Base-by-base conservation (phyloP, 106 monocot species). In the Dioscorea alata region DNA sequence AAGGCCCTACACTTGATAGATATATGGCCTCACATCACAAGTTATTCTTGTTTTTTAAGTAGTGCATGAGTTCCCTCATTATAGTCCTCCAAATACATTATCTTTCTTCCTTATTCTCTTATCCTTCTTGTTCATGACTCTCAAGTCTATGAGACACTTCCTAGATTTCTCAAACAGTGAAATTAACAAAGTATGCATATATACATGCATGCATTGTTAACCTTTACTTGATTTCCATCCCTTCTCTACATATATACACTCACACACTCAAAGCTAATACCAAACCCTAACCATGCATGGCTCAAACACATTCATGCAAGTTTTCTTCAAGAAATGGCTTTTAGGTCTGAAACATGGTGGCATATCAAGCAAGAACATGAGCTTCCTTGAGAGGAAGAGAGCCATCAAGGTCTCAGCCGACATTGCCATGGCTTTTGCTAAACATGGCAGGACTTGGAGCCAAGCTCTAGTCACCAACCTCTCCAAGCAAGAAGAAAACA, bases 361-460 rank as follows among this genome's bases (percentile, higher is more conserved):
- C 23, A 49, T 61, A 8, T 59, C 72, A 15, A 73, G 76, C 16
- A 60, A 23, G 67, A 71, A 13, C 63, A 78, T 84, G 79, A 82
- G 63, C 25, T 14, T 85, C 50, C 32, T 35, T n/a, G 82, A 85
- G 69, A 80, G 85, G 76, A 87, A 83, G 80, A 78, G 54, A 15
- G 82, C 64, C 24, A 74, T 90, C 69, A 86, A 86, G 79, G 70
- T 70, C 78, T 67, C 73, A 0, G 86, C 87, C 0, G 78, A 90
- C 57, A 63, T 77, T 8, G 86, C 87, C 20, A 79, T 83, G 74
- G 93, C 86, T 54, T 16, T 71, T 1, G 77, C 89, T 0, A 70
- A 83, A 33, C 80, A 79, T 15, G 31, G 63, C 5, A 61, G 78
- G 16, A 69, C 71, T 15, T 94, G 90, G 94, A 88, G 79, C 49